phyloP scores from a whole-genome alignment of 768 basidiomycete genomes.

The Amanita thiersii region DNA sequence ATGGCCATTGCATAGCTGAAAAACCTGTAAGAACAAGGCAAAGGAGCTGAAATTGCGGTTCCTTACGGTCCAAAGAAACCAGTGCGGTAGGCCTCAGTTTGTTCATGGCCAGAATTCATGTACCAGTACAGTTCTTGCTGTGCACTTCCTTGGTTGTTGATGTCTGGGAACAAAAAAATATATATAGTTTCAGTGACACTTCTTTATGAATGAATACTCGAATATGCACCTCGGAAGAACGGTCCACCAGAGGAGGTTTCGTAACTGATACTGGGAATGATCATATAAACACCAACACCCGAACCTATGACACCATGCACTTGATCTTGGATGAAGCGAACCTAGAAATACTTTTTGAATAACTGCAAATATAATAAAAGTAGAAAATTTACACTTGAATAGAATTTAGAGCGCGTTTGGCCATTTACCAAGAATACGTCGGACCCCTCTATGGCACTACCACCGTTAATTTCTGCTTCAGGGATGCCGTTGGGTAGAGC shows the following conservation, averaged over 20 bases:
- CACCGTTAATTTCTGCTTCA: slow-evolving; percentile 31
- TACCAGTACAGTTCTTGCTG: slow-evolving; percentile 43
- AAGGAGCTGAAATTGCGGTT: background rate
- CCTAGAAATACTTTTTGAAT: slow-evolving; percentile 15
- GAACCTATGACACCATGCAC: slow-evolving; percentile 41
- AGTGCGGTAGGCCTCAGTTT: slow-evolving; percentile 34
- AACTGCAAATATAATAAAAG: background rate
- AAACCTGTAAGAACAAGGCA: slow-evolving; percentile 3
- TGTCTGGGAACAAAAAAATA: slow-evolving; percentile 22
- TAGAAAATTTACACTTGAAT: slow-evolving; percentile 27
- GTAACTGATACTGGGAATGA: slow-evolving; percentile 35
- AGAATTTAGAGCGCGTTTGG: slow-evolving; percentile 42
- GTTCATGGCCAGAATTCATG: slow-evolving; percentile 40
- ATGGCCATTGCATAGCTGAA: slow-evolving; percentile 33
- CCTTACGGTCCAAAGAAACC: slow-evolving; percentile 40
- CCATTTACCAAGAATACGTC: slow-evolving; percentile 37
- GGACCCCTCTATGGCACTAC: slow-evolving; percentile 36
- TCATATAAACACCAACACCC: slow-evolving; percentile 36
- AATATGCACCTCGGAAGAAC: slow-evolving; percentile 32
- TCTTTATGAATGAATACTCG: background rate
- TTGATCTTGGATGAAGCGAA: slow-evolving; percentile 42
- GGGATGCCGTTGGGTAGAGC: slow-evolving; percentile 30
- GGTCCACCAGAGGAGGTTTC: slow-evolving; percentile 41
- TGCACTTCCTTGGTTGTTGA: slow-evolving; percentile 36
- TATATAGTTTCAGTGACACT: too few species aligned